Evolutionary conservation across 768 basidiomycete genomes (phyloP).

Genomic region (Serpula lacrymans): DNA sequence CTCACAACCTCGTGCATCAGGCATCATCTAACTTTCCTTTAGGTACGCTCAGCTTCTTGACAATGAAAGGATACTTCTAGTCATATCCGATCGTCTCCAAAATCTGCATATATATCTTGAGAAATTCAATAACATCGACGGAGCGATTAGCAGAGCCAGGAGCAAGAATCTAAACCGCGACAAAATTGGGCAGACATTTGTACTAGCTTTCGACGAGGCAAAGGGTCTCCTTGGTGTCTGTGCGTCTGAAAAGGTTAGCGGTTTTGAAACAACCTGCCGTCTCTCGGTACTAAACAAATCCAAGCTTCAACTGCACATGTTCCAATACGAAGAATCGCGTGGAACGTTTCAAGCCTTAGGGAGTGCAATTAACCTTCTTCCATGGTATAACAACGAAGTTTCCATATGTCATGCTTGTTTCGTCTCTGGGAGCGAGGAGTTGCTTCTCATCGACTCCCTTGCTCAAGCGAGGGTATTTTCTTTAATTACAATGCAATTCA

Average conservation of each 20-base stretch:
- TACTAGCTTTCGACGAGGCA: constrained; percentile 50
- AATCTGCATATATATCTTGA: constrained; percentile 41
- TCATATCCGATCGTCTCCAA: constrained; percentile 33
- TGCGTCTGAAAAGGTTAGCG: constrained; percentile 36
- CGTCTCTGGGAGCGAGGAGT: constrained; percentile 48
- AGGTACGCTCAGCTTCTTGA: constrained; percentile 40
- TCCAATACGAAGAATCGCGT: constrained; percentile 44
- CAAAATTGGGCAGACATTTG: constrained; percentile 43
- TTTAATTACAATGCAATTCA: constrained; percentile 48
- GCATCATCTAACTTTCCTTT: too few relatives aligned
- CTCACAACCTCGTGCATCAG: too few relatives aligned
- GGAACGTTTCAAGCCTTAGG: constrained; percentile 39
- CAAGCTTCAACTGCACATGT: constrained; percentile 41
- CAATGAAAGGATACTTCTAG: constrained; percentile 37
- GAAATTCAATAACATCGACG: constrained; percentile 22
- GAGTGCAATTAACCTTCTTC: constrained; percentile 34
- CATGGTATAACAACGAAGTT: constrained; percentile 38
- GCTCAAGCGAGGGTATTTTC: constrained; percentile 51
- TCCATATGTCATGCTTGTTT: constrained; percentile 39
- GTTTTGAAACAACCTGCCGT: too few relatives aligned
- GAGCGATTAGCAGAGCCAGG: constrained; percentile 22
- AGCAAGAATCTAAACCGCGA: constrained; percentile 37
- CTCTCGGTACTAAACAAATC: neutral
- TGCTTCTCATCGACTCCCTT: constrained; percentile 45
- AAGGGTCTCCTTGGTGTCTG: constrained; percentile 47